Conservation (phyloP, 768 basidiomycete species). For the Leccinum variicolor region DNA sequence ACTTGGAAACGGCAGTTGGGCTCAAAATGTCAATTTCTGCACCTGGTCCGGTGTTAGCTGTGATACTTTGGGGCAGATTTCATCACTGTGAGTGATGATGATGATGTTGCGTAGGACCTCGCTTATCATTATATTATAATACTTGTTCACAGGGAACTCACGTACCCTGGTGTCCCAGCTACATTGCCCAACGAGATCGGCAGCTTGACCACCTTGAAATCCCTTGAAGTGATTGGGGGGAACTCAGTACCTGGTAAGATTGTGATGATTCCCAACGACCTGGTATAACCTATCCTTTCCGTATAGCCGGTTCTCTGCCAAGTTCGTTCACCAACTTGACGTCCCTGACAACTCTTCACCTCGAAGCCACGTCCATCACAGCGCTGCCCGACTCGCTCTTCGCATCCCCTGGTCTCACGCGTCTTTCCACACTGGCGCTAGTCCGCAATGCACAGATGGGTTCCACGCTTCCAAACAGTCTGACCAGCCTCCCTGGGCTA, state of each 20-base stretch:
- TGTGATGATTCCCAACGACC: neutral
- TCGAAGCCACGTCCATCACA: conserved; percentile 40
- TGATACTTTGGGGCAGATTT: conserved; percentile 37
- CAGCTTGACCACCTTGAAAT: conserved; percentile 36
- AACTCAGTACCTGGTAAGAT: conserved; percentile 39
- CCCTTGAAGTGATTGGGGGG: conserved; percentile 40
- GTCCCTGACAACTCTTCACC: conserved; percentile 36
- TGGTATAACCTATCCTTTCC: neutral
- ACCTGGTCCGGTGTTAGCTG: conserved; percentile 47
- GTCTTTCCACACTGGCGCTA: conserved; percentile 35
- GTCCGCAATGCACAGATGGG: conserved; percentile 42
- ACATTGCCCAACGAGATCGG: conserved; percentile 41
- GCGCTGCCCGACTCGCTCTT: conserved; percentile 34
- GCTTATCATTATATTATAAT: neutral
- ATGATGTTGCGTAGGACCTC: neutral
- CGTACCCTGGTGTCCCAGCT: conserved; percentile 47
- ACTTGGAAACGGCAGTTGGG: conserved; percentile 43
- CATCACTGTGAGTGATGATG: conserved; percentile 36
- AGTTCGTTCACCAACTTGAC: conserved; percentile 36
- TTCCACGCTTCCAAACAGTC: conserved; percentile 33
- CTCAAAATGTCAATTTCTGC: conserved; percentile 43
- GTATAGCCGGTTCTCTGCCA: conserved; percentile 41
- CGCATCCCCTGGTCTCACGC: conserved; percentile 29
- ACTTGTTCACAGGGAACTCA: conserved; percentile 30
- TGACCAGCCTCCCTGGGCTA: conserved; percentile 30